Evolutionary conservation across 1,284 basidiomycete genomes (phyloP).

Genomic region (Apiotrichum sp.): DNA sequence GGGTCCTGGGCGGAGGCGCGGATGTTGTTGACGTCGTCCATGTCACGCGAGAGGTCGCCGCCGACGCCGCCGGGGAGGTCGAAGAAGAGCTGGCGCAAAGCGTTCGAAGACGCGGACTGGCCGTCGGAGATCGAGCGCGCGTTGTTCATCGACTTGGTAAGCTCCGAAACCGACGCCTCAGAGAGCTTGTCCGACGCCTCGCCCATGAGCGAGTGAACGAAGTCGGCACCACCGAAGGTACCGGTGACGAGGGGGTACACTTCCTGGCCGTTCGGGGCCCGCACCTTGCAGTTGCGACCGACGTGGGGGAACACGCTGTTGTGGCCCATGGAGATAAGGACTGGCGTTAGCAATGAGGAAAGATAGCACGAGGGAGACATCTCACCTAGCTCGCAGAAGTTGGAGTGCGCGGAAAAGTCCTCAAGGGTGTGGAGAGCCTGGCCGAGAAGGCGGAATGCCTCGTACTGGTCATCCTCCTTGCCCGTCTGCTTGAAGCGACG

Average conservation of each 20-base stretch:
- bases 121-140: constrained; percentile 51
- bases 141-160: constrained; percentile 70
- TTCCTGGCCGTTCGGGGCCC: constrained; percentile 66
- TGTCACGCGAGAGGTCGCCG: constrained; percentile 58
- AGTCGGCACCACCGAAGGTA: constrained; percentile 81
- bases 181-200: constrained; percentile 50
- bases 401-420: constrained; percentile 73
- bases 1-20: constrained; percentile 60
- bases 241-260: constrained; percentile 82
- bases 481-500: constrained; percentile 53
- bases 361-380: background rate
- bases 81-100: constrained; percentile 46
- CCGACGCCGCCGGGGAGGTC: constrained; percentile 58
- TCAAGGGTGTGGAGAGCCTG: constrained; percentile 51
- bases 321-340: constrained; percentile 68
- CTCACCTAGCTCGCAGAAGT: constrained; percentile 67
- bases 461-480: constrained; percentile 69
- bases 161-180: constrained; percentile 80
- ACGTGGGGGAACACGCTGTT: constrained; percentile 81
- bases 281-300: constrained; percentile 70
- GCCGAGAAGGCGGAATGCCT: constrained; percentile 72
- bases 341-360: constrained; percentile 19
- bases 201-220: constrained; percentile 61
- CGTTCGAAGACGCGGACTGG: constrained; percentile 49
- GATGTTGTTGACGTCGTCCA: constrained; percentile 68